Percentiles rank a stretch among this genome's conserved stretches.
These are phyloP conservation scores for Miamiensis avidus DNA, from an alignment of 169 alveolate genomes.

Conservation along the genomic window DNA sequence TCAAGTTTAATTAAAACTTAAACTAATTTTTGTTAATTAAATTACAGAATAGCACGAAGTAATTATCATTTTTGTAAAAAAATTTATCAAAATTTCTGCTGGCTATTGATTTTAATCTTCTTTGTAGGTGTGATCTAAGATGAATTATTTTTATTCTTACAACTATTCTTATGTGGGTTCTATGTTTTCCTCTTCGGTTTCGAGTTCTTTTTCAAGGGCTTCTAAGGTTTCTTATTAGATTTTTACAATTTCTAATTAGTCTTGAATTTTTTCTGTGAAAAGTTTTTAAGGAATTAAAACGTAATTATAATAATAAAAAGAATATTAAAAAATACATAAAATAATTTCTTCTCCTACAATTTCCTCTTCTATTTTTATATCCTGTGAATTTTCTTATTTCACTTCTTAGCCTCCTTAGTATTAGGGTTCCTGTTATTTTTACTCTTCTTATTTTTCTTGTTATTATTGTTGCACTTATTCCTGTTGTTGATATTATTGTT, in stretches of 20 bases:
- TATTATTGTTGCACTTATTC: not conserved
- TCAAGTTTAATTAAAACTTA: no score
- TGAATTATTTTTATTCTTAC: not conserved
- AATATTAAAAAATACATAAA: no score
- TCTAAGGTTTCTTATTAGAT: not conserved
- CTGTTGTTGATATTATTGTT: no score
- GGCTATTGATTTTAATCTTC: not conserved
- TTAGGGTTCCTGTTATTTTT: not conserved
- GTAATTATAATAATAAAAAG: no score
- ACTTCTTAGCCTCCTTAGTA: no score
- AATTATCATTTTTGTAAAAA: not conserved
- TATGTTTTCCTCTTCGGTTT: not conserved
- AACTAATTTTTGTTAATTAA: no score
- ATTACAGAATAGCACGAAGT: not conserved
- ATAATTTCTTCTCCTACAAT: no score
- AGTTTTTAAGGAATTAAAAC: no score
- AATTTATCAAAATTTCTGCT: not conserved
- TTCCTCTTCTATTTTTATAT: no score
- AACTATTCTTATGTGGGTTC: not conserved
- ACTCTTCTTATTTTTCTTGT: not conserved
- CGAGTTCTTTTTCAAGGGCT: no score
- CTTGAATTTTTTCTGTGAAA: no score
- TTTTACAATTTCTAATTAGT: not conserved
- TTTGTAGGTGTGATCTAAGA: not conserved
- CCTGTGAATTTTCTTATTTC: no score